Conservation (phyloP, 2,329 filamentous ascomycete genomes). For the Arthrobotrys iridis region DNA sequence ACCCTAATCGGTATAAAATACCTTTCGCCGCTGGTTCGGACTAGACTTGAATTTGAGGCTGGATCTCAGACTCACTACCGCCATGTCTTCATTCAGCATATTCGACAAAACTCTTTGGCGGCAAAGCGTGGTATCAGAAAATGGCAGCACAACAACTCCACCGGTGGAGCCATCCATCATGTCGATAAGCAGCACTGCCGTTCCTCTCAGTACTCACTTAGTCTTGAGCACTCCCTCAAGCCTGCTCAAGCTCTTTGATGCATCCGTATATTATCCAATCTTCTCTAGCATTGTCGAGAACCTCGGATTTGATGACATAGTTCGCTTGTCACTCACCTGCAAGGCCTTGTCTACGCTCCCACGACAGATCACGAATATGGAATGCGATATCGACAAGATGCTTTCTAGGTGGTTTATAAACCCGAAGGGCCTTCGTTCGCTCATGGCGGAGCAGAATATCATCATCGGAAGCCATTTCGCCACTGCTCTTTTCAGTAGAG, state of each 20-base stretch:
- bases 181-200: not conserved
- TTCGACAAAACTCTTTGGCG: not conserved
- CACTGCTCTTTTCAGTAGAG: slow-evolving; percentile 46
- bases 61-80: too few species aligned
- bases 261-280: slow-evolving; percentile 39
- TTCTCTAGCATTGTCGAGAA: slow-evolving; percentile 19
- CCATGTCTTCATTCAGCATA: not conserved
- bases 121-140: not conserved
- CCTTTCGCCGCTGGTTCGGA: not conserved
- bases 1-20: not conserved
- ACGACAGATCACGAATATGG: slow-evolving; percentile 22
- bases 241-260: slow-evolving; percentile 25
- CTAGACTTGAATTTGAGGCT: too few species aligned
- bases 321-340: slow-evolving; percentile 36
- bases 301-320: slow-evolving; percentile 35
- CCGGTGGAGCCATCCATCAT: not conserved
- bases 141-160: not conserved
- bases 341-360: slow-evolving; percentile 21
- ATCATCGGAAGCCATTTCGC: slow-evolving; percentile 51
- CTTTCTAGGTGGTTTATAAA: slow-evolving; percentile 17
- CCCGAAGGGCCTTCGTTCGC: slow-evolving; percentile 13
- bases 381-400: slow-evolving; percentile 45
- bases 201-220: not conserved
- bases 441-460: slow-evolving; percentile 46
- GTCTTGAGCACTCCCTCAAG: not conserved